These are phyloP conservation scores for Paecilomyces dactylethromorphus DNA, from an alignment of 2,329 filamentous ascomycete genomes.

Conservation along the genomic window DNA sequence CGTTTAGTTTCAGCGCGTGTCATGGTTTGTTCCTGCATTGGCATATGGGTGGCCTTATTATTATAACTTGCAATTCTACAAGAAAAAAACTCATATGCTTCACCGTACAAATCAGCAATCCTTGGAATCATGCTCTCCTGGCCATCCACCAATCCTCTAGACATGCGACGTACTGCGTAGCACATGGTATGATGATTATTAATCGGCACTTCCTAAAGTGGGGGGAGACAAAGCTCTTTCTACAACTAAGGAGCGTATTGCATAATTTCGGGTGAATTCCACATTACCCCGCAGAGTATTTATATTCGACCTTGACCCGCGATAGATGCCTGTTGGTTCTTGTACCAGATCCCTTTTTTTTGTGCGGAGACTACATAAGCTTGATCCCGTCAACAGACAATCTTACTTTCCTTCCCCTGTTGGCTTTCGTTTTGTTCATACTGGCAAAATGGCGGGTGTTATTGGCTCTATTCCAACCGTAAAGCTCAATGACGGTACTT, in stretches of 20 bases:
- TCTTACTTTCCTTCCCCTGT: background rate
- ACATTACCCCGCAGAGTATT: background rate
- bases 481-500: slow-evolving; percentile 51
- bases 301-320: background rate
- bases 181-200: background rate
- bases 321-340: background rate
- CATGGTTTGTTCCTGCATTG: background rate
- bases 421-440: background rate
- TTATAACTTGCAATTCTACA: too few species aligned
- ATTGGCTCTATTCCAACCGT: slow-evolving; percentile 33
- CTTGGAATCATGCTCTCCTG: too few species aligned
- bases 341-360: background rate
- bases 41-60: too few species aligned
- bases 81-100: too few species aligned
- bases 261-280: background rate
- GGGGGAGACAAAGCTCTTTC: background rate
- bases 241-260: background rate
- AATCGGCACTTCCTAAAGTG: background rate
- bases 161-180: background rate
- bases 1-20: background rate
- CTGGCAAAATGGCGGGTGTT: slow-evolving; percentile 15
- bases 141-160: background rate
- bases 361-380: background rate
- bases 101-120: too few species aligned
- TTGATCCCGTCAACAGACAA: background rate